phyloP scores from a whole-genome alignment of 176 grass and related monocot genomes.

The Olyra latifolia region DNA sequence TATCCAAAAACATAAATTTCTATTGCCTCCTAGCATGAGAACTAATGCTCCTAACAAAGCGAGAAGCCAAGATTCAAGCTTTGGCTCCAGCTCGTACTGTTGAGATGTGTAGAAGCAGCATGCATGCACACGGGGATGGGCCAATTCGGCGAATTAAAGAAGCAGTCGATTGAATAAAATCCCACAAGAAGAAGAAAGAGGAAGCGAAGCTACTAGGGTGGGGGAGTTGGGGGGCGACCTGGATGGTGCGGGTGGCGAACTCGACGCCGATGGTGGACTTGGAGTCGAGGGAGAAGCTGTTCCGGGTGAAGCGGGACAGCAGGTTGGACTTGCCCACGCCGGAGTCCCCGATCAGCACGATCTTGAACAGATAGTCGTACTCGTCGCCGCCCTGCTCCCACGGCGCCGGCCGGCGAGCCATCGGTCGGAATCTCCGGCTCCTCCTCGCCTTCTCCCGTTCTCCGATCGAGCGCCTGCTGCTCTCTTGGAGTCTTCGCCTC shows the following conservation, averaged over 20 bases:
- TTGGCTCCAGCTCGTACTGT: not conserved
- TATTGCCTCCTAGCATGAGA: not conserved
- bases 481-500: constrained; percentile 30
- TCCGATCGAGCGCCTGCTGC: not conserved
- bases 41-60: too few relatives aligned
- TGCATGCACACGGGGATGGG: not conserved
- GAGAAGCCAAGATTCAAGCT: not conserved
- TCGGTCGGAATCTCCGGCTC: not conserved
- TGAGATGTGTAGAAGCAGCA: not conserved
- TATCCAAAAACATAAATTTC: not conserved
- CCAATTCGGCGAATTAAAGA: not conserved
- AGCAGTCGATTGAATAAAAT: not conserved
- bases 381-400: constrained; percentile 69
- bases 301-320: constrained; percentile 82
- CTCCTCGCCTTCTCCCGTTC: not conserved
- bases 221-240: constrained; percentile 18
- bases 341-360: constrained; percentile 84
- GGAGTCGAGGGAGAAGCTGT: constrained; percentile 83
- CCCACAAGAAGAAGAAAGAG: not conserved
- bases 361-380: constrained; percentile 93
- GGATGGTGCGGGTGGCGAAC: constrained; percentile 74
- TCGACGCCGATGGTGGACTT: constrained; percentile 96
- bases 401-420: constrained; percentile 56
- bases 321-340: constrained; percentile 92
- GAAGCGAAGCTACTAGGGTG: not conserved